phyloP scores from a whole-genome alignment of 352 stramenopile species.

The Phytopythium aichiense region DNA sequence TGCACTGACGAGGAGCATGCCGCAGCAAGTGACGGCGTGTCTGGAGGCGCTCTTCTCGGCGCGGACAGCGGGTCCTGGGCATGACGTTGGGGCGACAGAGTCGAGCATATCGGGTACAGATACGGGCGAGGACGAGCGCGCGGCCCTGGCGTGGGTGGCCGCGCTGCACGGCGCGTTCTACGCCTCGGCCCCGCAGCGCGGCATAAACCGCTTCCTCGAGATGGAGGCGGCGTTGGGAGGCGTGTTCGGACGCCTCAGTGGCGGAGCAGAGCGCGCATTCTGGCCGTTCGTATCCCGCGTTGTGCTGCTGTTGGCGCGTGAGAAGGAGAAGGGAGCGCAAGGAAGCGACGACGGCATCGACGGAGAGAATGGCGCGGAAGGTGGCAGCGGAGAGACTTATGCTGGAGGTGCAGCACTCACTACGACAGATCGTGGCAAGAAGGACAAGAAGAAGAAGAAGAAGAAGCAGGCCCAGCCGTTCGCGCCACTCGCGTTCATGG shows the following conservation, averaged over 20 bases:
- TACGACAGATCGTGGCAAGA: too few species aligned
- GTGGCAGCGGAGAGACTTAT: too few species aligned
- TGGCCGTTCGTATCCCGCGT: conserved; percentile 33
- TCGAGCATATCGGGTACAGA: too few species aligned
- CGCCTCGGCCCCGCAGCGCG: conserved; percentile 3
- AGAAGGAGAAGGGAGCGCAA: neutral
- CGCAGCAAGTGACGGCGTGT: neutral
- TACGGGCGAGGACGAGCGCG: neutral
- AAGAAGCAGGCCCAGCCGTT: conserved; percentile 41
- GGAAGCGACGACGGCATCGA: neutral
- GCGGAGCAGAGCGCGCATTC: conserved; percentile 11
- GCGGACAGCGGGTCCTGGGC: too few species aligned
- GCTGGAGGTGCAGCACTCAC: too few species aligned
- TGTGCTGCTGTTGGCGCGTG: conserved; percentile 32
- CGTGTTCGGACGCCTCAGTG: conserved; percentile 22
- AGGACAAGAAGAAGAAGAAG: neutral
- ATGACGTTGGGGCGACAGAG: neutral
- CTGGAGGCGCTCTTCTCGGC: conserved; percentile 1
- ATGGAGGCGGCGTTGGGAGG: conserved; percentile 34
- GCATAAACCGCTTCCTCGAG: conserved; percentile 48
- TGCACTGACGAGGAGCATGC: too few species aligned
- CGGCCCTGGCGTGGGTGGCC: conserved; percentile 13
- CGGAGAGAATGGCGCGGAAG: neutral
- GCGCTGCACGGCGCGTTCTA: conserved; percentile 37
- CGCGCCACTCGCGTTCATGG: conserved; percentile 50